A percentile compares a stretch with the other conserved stretches of the same genome.
Conservation (phyloP, 2,329 filamentous ascomycete genomes). For the Scleromitrula shiraiana region DNA sequence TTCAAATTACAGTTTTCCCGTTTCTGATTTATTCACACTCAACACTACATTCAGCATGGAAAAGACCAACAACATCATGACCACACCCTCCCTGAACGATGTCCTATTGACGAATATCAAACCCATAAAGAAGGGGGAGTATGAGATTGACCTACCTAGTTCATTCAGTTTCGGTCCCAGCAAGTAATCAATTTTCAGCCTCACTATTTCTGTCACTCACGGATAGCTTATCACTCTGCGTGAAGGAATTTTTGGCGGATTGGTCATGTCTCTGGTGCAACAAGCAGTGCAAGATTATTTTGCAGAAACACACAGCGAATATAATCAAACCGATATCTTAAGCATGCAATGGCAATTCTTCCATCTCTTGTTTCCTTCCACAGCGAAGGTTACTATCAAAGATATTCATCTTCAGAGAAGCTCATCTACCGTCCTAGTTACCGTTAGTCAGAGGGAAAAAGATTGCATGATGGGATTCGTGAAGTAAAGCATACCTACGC, state of each 20-base stretch:
- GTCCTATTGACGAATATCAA: background rate
- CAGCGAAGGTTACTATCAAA: background rate
- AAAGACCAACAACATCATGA: background rate
- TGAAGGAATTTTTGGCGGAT: background rate
- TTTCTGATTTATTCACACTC: no score
- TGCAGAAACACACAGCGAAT: background rate
- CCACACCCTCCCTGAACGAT: background rate
- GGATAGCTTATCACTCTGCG: no score
- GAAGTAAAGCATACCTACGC: background rate
- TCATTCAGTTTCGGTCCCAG: background rate
- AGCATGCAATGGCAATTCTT: background rate
- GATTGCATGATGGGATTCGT: background rate
- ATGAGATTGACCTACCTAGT: background rate
- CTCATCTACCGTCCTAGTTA: background rate
- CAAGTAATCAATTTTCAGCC: background rate
- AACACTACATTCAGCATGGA: background rate
- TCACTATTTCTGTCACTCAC: background rate
- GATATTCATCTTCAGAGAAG: background rate
- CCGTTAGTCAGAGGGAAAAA: background rate
- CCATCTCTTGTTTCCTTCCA: background rate
- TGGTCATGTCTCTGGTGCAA: background rate
- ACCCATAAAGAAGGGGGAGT: background rate
- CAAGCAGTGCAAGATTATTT: background rate
- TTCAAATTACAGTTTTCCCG: no score
- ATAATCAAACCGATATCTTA: background rate